phyloP scores from a whole-genome alignment of 1,284 basidiomycete genomes.

The Phlebopus sp. region DNA sequence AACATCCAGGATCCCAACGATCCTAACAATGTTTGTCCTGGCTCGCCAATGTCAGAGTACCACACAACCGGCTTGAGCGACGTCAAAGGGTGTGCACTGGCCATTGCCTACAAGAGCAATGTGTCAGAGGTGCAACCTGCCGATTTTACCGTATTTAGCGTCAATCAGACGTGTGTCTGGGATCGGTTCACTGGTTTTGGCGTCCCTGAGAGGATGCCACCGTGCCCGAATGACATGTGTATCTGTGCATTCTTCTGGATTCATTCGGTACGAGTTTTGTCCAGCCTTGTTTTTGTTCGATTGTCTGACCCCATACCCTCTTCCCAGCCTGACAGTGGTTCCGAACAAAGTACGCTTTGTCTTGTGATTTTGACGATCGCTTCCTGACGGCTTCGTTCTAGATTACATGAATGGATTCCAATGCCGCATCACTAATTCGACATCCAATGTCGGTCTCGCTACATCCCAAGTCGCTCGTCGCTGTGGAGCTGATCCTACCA shows the following conservation, averaged over 20 bases:
- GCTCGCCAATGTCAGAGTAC: constrained; percentile 39
- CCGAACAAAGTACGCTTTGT: constrained; percentile 42
- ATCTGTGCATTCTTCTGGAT: constrained; percentile 76
- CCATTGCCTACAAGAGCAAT: constrained; percentile 68
- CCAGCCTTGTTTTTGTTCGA: background rate
- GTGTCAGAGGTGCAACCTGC: constrained; percentile 52
- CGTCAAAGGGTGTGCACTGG: constrained; percentile 63
- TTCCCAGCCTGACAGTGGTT: constrained; percentile 42
- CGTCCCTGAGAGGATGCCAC: constrained; percentile 63
- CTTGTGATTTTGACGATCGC: background rate
- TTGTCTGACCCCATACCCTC: background rate
- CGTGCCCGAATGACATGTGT: constrained; percentile 64
- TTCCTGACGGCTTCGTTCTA: constrained; percentile 17
- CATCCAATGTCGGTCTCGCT: constrained; percentile 50
- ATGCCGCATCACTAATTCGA: constrained; percentile 61
- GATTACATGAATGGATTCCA: constrained; percentile 77
- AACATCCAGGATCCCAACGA: constrained; percentile 39
- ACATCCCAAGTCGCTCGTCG: constrained; percentile 51
- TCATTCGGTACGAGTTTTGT: constrained; percentile 42
- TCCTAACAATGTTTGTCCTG: constrained; percentile 46
- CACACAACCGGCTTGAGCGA: constrained; percentile 56
- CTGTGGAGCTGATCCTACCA: constrained; percentile 53
- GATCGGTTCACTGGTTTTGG: constrained; percentile 59
- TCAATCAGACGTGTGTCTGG: constrained; percentile 75
- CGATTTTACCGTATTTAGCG: constrained; percentile 70